Conservation (phyloP, 805 yeast genomes). For the Cyberlindnera amylophila region DNA sequence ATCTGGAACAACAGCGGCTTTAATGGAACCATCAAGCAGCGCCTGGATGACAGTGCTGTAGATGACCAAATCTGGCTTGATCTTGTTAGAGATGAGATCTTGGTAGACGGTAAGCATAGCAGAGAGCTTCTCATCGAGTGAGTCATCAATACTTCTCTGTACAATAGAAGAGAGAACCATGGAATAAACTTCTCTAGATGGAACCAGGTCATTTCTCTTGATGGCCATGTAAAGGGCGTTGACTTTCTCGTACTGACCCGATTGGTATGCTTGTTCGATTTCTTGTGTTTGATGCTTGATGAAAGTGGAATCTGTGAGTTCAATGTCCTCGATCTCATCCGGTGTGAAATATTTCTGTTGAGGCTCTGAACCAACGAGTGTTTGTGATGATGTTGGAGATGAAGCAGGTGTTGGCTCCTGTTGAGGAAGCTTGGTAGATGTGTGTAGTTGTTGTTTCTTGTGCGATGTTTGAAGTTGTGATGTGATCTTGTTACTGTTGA, state of each 20-base stretch:
- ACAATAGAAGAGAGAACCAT: slow-evolving; percentile 52
- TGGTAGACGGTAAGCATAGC: slow-evolving; percentile 64
- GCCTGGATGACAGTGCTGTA: slow-evolving; percentile 49
- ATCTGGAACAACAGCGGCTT: slow-evolving; percentile 35
- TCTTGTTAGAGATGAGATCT: slow-evolving; percentile 49
- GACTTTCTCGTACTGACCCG: slow-evolving; percentile 32
- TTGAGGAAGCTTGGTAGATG: slow-evolving; percentile 2
- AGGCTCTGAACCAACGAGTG: slow-evolving; percentile 1
- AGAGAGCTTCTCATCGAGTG: slow-evolving; percentile 58
- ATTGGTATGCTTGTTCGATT: slow-evolving; percentile 27
- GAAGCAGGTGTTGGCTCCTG: slow-evolving; percentile 11
- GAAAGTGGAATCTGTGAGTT: slow-evolving; percentile 28
- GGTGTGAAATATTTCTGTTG: slow-evolving; percentile 19
- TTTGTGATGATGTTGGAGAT: slow-evolving; percentile 2
- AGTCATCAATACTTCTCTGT: slow-evolving; percentile 45
- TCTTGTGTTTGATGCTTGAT: slow-evolving; percentile 29
- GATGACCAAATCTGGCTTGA: slow-evolving; percentile 55
- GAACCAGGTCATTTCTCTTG: slow-evolving; percentile 41
- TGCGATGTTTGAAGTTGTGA: slow-evolving; percentile 3
- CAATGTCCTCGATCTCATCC: slow-evolving; percentile 16
- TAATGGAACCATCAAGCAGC: slow-evolving; percentile 46
- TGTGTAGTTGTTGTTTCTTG: slow-evolving; percentile 2
- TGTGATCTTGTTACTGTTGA: slow-evolving; percentile 5
- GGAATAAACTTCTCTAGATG: slow-evolving; percentile 50
- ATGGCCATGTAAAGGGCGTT: slow-evolving; percentile 38